Base-by-base conservation (phyloP, 371 early-diverging fungal genomes). In the Caulochytrium protostelioides region DNA sequence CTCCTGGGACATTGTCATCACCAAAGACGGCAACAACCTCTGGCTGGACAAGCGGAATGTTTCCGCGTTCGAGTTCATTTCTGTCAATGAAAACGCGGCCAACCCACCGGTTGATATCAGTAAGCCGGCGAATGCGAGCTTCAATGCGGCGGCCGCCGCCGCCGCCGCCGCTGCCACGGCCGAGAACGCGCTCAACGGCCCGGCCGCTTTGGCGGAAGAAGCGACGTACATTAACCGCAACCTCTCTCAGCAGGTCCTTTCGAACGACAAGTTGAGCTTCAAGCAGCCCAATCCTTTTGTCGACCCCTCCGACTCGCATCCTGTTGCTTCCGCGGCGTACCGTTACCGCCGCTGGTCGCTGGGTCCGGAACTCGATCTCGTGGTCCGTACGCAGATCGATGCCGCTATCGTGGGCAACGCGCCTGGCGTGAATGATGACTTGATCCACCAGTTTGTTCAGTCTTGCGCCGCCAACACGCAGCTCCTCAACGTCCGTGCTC, bases 1-100 rank as follows among this genome's bases (percentile, higher is more conserved):
- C 52, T 83, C 90, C 14, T 95, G 90, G 90, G 97, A 95, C 41
- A 71, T 95, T 32, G 72, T 92, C 20, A 71, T 89, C 42, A 82
- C 74, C 50, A 81, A 86, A 47, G 62, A 69, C 18, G 85, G 70
- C 41, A 68, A 83, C 55, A 72, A 74, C 54, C 62, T 95, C 27
- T 72, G 76, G 52, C 61, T 95, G 36, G 97, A 95, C 55, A 90
- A 87, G 59, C 71, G 97, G 24, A 72, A 73, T 22, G 82, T 77
- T 27, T 83, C 9, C 25, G 40, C 31, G 46, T 54, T 19, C 52
- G 57, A 47, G 30, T 13, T 33, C 30, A 8, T 30, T 23, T 9
- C 23, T 29, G 92, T 95, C 34, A 90, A 95, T 51, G 97, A 95
- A 55, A 92, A 87, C 58, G 79, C 89, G 1, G 56, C 60, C 8